A percentile compares a stretch with the other conserved stretches of the same genome.
phyloP scores from a whole-genome alignment of 1,139 yeast genomes.

The Lodderomyces oxycetoniae region DNA sequence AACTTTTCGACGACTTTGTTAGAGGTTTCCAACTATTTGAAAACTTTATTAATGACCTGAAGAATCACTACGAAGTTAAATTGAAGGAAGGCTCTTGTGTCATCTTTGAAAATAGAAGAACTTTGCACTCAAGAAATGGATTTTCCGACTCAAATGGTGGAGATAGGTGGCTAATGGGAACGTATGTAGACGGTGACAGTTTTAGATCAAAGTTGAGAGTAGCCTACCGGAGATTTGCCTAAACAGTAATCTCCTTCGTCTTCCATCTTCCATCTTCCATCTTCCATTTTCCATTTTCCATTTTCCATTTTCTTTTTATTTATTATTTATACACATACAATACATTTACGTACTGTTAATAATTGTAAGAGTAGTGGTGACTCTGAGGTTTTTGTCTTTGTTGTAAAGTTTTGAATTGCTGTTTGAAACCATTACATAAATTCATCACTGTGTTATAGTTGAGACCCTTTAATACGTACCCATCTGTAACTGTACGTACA shows the following conservation, averaged over 20 bases:
- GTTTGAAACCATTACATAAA: conserved; percentile 91
- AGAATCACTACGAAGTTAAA: conserved; percentile 53
- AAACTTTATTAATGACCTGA: conserved; percentile 48
- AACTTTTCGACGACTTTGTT: conserved; percentile 37
- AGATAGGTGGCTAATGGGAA: conserved; percentile 71
- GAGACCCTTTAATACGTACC: conserved; percentile 73
- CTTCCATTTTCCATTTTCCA: not conserved
- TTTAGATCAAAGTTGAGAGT: conserved; percentile 58
- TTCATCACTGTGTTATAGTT: conserved; percentile 83
- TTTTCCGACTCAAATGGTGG: conserved; percentile 53
- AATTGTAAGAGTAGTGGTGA: conserved; percentile 5
- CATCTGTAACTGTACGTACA: conserved; percentile 82
- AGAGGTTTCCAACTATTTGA: conserved; percentile 63
- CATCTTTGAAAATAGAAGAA: conserved; percentile 68
- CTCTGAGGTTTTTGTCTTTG: conserved; percentile 16
- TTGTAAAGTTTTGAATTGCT: conserved; percentile 19
- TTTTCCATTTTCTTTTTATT: not conserved
- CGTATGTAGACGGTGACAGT: conserved; percentile 71
- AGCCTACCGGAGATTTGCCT: conserved; percentile 13
- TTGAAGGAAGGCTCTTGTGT: conserved; percentile 63
- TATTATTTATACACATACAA: conserved; percentile 5
- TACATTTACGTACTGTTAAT: conserved; percentile 7
- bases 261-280: not conserved
- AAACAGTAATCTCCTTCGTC: not conserved
- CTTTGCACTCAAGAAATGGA: conserved; percentile 63